Evolutionary conservation across 2,329 filamentous ascomycete genomes (phyloP).

Genomic region (Verruconis gallopava): DNA sequence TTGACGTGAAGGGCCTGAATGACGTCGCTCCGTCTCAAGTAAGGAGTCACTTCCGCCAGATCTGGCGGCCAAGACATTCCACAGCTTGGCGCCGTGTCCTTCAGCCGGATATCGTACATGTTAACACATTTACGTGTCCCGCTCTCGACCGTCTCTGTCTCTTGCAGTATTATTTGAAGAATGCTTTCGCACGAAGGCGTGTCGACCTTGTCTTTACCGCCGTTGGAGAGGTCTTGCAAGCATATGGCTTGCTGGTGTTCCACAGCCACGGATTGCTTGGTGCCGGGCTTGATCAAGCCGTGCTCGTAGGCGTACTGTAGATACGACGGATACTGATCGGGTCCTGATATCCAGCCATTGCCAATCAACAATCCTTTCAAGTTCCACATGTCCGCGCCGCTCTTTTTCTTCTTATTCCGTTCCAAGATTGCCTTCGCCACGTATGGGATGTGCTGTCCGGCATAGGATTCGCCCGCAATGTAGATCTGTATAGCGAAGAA

Average conservation of each 20-base stretch:
- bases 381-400: conserved; percentile 47
- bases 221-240: conserved; percentile 44
- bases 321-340: conserved; percentile 82
- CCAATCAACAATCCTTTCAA: conserved; percentile 81
- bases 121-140: conserved; percentile 54
- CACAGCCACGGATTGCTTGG: conserved; percentile 49
- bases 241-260: conserved; percentile 60
- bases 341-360: conserved; percentile 92
- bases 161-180: conserved; percentile 55
- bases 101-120: conserved; percentile 92
- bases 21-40: conserved; percentile 74
- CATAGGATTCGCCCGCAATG: conserved; percentile 90
- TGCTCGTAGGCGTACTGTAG: conserved; percentile 68
- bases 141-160: conserved; percentile 38
- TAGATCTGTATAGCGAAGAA: conserved; percentile 56
- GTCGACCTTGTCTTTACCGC: conserved; percentile 52
- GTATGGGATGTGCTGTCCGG: conserved; percentile 93
- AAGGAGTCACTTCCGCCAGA: conserved; percentile 62
- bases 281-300: conserved; percentile 56
- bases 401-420: conserved; percentile 45
- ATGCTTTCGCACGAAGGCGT: conserved; percentile 61
- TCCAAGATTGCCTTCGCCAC: conserved; percentile 84
- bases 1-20: conserved; percentile 70
- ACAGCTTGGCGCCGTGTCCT: conserved; percentile 68
- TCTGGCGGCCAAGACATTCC: conserved; percentile 98